Conservation (phyloP, 2,329 filamentous ascomycete species). For the Fusarium citri region DNA sequence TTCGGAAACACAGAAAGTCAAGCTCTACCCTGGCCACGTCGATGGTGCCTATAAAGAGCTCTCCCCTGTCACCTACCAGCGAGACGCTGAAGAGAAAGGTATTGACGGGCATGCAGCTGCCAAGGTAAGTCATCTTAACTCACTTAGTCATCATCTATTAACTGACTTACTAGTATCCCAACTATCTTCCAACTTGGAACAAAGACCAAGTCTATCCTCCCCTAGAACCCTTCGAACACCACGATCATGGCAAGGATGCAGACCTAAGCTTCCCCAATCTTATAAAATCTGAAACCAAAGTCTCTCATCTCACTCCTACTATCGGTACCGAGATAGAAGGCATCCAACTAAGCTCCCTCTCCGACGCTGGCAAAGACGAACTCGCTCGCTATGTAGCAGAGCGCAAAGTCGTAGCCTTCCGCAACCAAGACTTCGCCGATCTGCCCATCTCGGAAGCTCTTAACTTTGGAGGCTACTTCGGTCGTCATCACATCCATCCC, state of each 20-base stretch:
- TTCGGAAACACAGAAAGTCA: constrained; percentile 35
- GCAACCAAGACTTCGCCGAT: constrained; percentile 78
- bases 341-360: constrained; percentile 77
- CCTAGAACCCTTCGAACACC: constrained; percentile 76
- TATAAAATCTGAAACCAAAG: constrained; percentile 62
- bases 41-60: constrained; percentile 45
- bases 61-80: constrained; percentile 32
- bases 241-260: constrained; percentile 81
- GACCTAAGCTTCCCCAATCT: constrained; percentile 77
- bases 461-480: constrained; percentile 79
- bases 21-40: constrained; percentile 45
- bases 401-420: constrained; percentile 83
- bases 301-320: constrained; percentile 74
- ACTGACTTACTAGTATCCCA: constrained; percentile 64
- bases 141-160: rapidly evolving
- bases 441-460: constrained; percentile 77
- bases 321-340: constrained; percentile 79
- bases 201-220: constrained; percentile 72
- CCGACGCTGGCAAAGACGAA: constrained; percentile 77
- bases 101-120: constrained; percentile 37
- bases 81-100: constrained; percentile 40
- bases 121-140: constrained; percentile 20
- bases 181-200: constrained; percentile 81
- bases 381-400: constrained; percentile 80
- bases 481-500: constrained; percentile 84